Evolutionary conservation across 352 stramenopile species (phyloP), one percentile per base, ranked within the genome.

Genomic region (Phytophthora palmivora): DNA sequence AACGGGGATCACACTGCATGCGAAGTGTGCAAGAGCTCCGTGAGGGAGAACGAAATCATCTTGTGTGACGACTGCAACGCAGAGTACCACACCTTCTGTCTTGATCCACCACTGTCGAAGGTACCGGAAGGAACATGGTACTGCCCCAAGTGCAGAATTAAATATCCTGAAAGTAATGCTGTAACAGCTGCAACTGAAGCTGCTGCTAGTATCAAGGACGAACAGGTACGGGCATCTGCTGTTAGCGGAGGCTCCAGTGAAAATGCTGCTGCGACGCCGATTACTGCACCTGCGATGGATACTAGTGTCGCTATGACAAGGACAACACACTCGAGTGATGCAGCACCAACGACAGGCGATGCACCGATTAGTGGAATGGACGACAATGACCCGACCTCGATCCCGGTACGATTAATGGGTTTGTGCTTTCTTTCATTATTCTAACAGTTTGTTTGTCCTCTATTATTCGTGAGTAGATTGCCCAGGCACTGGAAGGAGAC

Each of bases 21-120:
- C 57, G 49, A 63, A 10, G 63, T 82, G 24, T 91, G 82, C 56
- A 58, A 71, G 15, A 67, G 34, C n/a, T 69, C 62, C 12, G 63
- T 85, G 30, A 56, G 82, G 21, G 70, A 77, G 56, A 52, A 49
- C 12, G 52, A 81, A 14, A 80, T 81, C 9, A 49, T 91, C 11
- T 43, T 91, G 22, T 91, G 82, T 36, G 79, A 89, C 47, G 49
- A 68, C 12, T 91, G 82, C 54, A 64, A 87, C 24, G 58, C 39
- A 74, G 81, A 81, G 41, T 91, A 82, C 43, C 84, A 93, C 49
- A 51, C 80, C 24, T 88, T 79, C 43, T 93, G 84, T 47, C 57
- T 93, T 9, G 45, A 58, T 5, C 84, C 84, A 8, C 74, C 74
- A 33, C 58, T 93, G 18, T 38, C 71, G 0, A 36, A 51, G 0